Base-by-base conservation (phyloP, 257 asterid species). In the Lavandula angustifolia region DNA sequence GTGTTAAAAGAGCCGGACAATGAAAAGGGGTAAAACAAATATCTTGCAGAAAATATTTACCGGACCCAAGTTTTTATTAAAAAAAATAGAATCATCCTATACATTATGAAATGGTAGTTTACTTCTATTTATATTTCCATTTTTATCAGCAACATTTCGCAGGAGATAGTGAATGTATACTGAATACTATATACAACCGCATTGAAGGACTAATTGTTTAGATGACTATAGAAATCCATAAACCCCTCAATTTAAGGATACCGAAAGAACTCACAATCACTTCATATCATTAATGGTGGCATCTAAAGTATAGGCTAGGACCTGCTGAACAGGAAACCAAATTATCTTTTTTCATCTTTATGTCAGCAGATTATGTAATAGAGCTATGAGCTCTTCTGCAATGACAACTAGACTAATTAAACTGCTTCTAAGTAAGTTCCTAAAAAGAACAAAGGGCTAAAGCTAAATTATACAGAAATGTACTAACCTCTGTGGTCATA, bases 401-500 rank as follows among this genome's bases (percentile, higher is more conserved):
- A 5, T 5, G 12, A 7, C 10, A 34, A 49, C 42, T 64, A 51
- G 9, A 18, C 40, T 51, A 6, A 17, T 40, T 44, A 44, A 14
- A 33, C 12, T 14, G 31, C 60, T 40, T 55, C 50, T 27, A 27
- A 49, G 11, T 37, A 16, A 33, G 34, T 54, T 42, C 43, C 49
- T 22, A 8, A 55, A 5, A 60, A 52, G 29, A 35, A 62, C 7
- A 42, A 51, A 16, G 38, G 44, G 9, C 43, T 52, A 11, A 34
- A 66, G 50, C 65, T n/a, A 60, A 27, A 14, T 44, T 6, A 48
- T 60, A 52, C 27, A 60, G 42, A 77, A 65, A 63, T 38, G 35
- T 40, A 76, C 82, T 51, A 38, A 92, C 99, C 94, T 75, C 89
- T 18, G 82, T 41, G 64, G 86, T 49, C 18, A 62, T 56, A 64